A percentile compares a stretch with the other conserved stretches of the same genome.
phyloP scores from a whole-genome alignment of 2,329 filamentous ascomycete species.

The Verruconis gallopava region DNA sequence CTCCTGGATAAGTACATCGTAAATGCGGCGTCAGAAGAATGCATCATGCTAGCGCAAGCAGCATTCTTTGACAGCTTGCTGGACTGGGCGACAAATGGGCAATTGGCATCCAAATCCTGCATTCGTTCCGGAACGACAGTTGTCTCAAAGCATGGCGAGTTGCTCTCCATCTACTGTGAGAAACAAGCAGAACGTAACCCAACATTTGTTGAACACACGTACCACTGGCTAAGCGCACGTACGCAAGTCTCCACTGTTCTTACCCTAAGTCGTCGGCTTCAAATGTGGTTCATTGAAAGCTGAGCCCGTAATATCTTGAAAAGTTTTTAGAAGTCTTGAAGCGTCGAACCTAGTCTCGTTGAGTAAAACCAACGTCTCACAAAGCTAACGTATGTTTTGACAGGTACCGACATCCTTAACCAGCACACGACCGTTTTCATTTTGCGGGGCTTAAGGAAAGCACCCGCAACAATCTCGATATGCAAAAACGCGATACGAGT shows the following conservation, averaged over 20 bases:
- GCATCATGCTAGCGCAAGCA: constrained; percentile 15
- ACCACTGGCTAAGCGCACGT: too few species aligned
- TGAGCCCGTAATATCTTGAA: too few species aligned
- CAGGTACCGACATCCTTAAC: background rate
- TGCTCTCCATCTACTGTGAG: too few species aligned
- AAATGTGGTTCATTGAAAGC: too few species aligned
- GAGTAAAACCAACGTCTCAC: background rate
- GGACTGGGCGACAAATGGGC: constrained; percentile 35
- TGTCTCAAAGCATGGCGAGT: background rate
- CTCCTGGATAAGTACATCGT: constrained; percentile 7
- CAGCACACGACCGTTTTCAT: constrained; percentile 5
- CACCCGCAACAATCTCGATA: background rate
- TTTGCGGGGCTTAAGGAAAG: background rate
- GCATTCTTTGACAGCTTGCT: constrained; percentile 29
- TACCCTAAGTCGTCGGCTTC: too few species aligned
- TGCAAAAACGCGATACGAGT: too few species aligned
- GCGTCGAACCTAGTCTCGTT: background rate
- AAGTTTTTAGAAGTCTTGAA: background rate
- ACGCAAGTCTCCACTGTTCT: too few species aligned
- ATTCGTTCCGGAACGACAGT: background rate
- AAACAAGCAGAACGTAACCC: too few species aligned
- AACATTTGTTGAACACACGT: too few species aligned
- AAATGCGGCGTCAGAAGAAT: background rate
- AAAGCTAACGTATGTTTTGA: background rate
- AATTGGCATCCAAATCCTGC: constrained; percentile 21